phyloP scores from a whole-genome alignment of 768 basidiomycete species.

The Macrolepiota dolichaula region DNA sequence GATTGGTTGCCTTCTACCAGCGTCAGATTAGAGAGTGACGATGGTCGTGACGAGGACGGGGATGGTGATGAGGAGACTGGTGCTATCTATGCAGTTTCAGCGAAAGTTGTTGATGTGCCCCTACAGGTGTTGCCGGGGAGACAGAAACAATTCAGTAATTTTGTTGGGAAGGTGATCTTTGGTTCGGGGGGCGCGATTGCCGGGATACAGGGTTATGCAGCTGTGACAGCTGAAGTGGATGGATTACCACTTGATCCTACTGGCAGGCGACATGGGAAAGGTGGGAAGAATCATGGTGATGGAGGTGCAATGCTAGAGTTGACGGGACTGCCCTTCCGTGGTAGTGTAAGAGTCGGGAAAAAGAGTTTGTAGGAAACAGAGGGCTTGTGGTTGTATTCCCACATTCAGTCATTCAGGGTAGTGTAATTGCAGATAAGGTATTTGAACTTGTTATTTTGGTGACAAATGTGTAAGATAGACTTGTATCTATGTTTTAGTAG shows the following conservation, averaged over 20 bases:
- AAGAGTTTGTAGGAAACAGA: constrained; percentile 24
- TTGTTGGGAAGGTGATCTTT: constrained; percentile 80
- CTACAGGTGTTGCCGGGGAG: constrained; percentile 76
- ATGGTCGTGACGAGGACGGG: constrained; percentile 19
- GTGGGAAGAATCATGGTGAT: constrained; percentile 27
- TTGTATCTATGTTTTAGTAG: no score
- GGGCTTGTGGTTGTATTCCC: not conserved
- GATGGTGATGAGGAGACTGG: constrained; percentile 42
- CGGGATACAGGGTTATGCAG: constrained; percentile 62
- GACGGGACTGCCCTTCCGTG: constrained; percentile 61
- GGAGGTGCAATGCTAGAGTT: constrained; percentile 42
- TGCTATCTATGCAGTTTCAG: constrained; percentile 54
- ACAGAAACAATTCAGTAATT: constrained; percentile 70
- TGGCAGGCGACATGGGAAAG: constrained; percentile 14
- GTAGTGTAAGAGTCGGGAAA: constrained; percentile 65
- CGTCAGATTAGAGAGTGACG: constrained; percentile 31
- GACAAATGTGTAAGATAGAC: no score
- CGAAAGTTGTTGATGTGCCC: constrained; percentile 70
- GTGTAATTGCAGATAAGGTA: no score
- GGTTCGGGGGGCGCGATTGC: constrained; percentile 61
- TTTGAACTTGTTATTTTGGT: no score
- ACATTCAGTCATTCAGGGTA: no score
- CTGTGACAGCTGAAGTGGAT: constrained; percentile 53
- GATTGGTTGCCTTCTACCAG: constrained; percentile 58
- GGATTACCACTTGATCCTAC: constrained; percentile 52